Percentiles rank a stretch among this genome's conserved stretches.
Evolutionary conservation across 2,329 filamentous ascomycete species (phyloP).

Genomic region (Colletotrichum sublineola): DNA sequence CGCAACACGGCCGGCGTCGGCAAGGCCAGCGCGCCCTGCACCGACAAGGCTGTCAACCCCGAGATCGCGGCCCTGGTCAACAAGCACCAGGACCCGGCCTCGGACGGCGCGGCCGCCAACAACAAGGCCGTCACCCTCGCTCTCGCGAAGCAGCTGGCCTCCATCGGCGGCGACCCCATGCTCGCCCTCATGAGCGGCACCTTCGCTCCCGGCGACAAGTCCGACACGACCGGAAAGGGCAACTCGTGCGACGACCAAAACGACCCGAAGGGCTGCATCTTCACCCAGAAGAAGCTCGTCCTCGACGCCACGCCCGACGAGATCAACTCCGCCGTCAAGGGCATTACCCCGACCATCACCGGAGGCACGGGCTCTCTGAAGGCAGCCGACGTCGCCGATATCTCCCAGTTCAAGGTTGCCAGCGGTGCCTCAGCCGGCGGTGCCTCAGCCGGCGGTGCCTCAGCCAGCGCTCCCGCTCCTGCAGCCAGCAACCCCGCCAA

Average conservation of each 20-base stretch:
- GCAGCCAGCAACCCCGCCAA: background rate
- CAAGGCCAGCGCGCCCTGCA: conserved; percentile 54
- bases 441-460: background rate
- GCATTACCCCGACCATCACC: conserved; percentile 48
- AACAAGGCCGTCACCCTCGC: conserved; percentile 59
- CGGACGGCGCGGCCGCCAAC: conserved; percentile 53
- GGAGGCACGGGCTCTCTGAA: conserved; percentile 51
- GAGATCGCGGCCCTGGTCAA: conserved; percentile 58
- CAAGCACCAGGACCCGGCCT: conserved; percentile 62
- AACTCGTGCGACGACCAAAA: conserved; percentile 66
- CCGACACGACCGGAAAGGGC: conserved; percentile 58
- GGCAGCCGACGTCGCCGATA: conserved; percentile 45
- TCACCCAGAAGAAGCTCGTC: conserved; percentile 66
- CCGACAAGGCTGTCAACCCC: conserved; percentile 58
- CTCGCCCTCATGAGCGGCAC: conserved; percentile 59
- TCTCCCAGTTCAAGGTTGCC: conserved; percentile 45
- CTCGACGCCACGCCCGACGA: conserved; percentile 67
- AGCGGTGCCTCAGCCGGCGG: conserved; percentile 20
- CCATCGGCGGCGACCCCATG: conserved; percentile 57
- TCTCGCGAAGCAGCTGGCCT: conserved; percentile 58
- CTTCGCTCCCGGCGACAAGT: conserved; percentile 56
- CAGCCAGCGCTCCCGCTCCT: background rate
- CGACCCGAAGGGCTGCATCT: conserved; percentile 68
- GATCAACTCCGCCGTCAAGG: conserved; percentile 62
- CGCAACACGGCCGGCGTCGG: conserved; percentile 62